A percentile compares a stretch with the other conserved stretches of the same genome.
These are phyloP conservation scores for Eutreptiella sp. DNA, from an alignment of 208 protist species.

Conservation along the genomic window DNA sequence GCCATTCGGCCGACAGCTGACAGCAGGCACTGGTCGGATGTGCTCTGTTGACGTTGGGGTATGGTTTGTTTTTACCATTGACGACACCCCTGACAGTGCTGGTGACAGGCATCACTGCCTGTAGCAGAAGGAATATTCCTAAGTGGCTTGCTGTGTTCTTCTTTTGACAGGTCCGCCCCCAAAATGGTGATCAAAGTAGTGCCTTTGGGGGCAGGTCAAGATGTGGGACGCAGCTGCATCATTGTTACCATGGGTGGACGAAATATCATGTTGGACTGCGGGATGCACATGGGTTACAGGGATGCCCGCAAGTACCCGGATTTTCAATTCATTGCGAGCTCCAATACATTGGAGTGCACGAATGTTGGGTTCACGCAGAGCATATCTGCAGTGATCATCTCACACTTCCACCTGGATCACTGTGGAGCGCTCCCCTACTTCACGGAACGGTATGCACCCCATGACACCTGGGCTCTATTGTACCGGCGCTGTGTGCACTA, in stretches of 20 bases:
- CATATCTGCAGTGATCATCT: constrained; percentile 63
- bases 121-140: too few species aligned
- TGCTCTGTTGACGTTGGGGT: too few species aligned
- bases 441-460: constrained; percentile 67
- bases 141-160: too few species aligned
- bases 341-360: too few species aligned
- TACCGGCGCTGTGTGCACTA: too few species aligned
- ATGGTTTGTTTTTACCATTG: too few species aligned
- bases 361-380: constrained; percentile 28
- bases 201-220: constrained; percentile 54
- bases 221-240: constrained; percentile 69
- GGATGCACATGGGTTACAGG: constrained; percentile 80
- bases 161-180: too few species aligned
- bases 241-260: constrained; percentile 66
- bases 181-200: constrained; percentile 31
- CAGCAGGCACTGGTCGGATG: too few species aligned
- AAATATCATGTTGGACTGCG: constrained; percentile 84
- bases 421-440: constrained; percentile 77
- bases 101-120: too few species aligned
- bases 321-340: constrained; percentile 56
- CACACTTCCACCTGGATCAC: constrained; percentile 84
- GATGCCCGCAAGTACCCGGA: constrained; percentile 77
- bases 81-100: too few species aligned
- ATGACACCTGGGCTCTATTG: too few species aligned
- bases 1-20: too few species aligned